Evolutionary conservation across 768 basidiomycete species (phyloP), one percentile per base, ranked within the genome.

Genomic region (Phlebiopsis gigantea): DNA sequence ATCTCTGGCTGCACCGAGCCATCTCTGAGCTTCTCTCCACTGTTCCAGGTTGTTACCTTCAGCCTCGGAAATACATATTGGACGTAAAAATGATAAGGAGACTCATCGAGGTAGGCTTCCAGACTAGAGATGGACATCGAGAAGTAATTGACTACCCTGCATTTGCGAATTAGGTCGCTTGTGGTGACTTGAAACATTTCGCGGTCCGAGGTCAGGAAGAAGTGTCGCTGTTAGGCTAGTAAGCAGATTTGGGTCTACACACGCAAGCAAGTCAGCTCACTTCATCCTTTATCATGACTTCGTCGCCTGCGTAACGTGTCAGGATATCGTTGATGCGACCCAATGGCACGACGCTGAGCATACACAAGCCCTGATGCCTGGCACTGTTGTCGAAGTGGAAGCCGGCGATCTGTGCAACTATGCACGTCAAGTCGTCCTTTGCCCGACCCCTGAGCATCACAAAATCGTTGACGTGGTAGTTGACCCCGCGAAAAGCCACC

Each of bases 391-490:
- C 41, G 15, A 61, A 69, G 50, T 53, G 61, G 54, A 83, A 64
- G 5, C 63, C 55, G 1, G 63, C 62, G 57, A 89, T 73, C 34
- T 81, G 79, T 0, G 80, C 88, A 46, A 90, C 78, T 25, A 77
- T 62, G 3, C 80, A 84, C 0, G 82, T 79, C 0, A 84, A 19
- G 10, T 10, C 84, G 1, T 72, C 59, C 0, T 73, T 67, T 0
- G 77, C 62, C 34, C 12, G 34, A 3, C 34, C 34, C 43, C 66
- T 73, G 63, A 84, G 78, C 5, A 84, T 70, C 4, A 82, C 79
- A 58, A 80, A 88, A 34, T 91, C 89, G 43, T 82, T 69, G 0
- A 72, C 48, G 53, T 92, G 90, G 59, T 84, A 90, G 0, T 68
- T 69, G 1, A 71, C 61, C 0, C 79, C 81, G 9, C 68, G 69